phyloP scores from a whole-genome alignment of 2,329 filamentous ascomycete genomes.

The Colletotrichum zoysiae region DNA sequence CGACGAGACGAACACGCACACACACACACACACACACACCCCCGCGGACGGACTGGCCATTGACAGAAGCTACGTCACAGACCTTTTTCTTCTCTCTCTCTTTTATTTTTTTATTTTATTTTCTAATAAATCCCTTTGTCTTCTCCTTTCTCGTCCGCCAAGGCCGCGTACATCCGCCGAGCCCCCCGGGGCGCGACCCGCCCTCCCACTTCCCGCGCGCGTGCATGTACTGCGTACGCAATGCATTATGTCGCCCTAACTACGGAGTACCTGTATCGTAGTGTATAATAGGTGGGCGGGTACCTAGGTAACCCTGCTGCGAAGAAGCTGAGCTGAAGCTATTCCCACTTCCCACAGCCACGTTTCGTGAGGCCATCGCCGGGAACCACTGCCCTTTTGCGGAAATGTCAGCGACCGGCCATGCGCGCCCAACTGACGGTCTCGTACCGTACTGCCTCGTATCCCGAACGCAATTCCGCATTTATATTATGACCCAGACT shows the following conservation, averaged over 20 bases:
- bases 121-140: too few relatives aligned
- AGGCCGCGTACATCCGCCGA: background rate
- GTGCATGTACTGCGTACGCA: too few relatives aligned
- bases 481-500: background rate
- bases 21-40: too few relatives aligned
- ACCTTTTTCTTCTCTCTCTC: too few relatives aligned
- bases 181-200: background rate
- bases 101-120: too few relatives aligned
- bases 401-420: background rate
- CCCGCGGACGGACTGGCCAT: background rate
- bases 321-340: slow-evolving; percentile 19
- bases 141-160: background rate
- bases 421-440: background rate
- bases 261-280: too few relatives aligned
- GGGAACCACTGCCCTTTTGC: background rate
- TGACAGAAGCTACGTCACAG: slow-evolving; percentile 22
- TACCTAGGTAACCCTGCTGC: too few relatives aligned
- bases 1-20: slow-evolving; percentile 33
- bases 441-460: background rate
- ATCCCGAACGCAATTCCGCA: background rate
- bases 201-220: slow-evolving; percentile 27
- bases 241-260: background rate
- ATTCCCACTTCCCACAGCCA: slow-evolving; percentile 27
- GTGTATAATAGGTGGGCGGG: too few relatives aligned
- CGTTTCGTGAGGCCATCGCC: background rate